A percentile compares a stretch with the other conserved stretches of the same genome.
These are phyloP conservation scores for Pyrrhoderma lamaoense DNA, from an alignment of 1,284 basidiomycete genomes.

Conservation along the genomic window DNA sequence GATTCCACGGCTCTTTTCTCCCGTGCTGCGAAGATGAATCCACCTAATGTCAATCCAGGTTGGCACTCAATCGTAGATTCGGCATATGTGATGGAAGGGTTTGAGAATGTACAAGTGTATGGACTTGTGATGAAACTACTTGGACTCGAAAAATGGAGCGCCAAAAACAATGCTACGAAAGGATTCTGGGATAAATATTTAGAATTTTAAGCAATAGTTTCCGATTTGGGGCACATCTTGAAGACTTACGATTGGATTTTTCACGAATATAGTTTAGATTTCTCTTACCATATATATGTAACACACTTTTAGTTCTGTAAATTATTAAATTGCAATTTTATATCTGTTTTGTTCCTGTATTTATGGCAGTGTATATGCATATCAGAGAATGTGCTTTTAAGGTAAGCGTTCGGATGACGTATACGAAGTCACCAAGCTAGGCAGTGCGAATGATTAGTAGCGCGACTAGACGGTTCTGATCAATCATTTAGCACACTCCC, in stretches of 20 bases:
- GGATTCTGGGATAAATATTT: slow-evolving; percentile 79
- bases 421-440: background rate
- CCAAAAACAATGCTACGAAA: slow-evolving; percentile 66
- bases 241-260: no score
- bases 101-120: slow-evolving; percentile 81
- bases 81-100: slow-evolving; percentile 70
- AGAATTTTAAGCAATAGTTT: slow-evolving; percentile 22
- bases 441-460: background rate
- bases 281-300: no score
- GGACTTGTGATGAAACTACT: slow-evolving; percentile 73
- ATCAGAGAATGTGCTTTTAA: background rate
- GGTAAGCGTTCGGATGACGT: slow-evolving; percentile 3
- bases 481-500: no score
- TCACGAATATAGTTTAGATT: no score
- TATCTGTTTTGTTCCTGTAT: background rate
- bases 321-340: background rate
- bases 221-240: no score
- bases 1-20: slow-evolving; percentile 15
- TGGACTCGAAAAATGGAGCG: slow-evolving; percentile 51
- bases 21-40: slow-evolving; percentile 8
- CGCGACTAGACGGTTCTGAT: background rate
- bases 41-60: slow-evolving; percentile 29
- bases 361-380: background rate
- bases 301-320: background rate
- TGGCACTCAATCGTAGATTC: slow-evolving; percentile 61